Base-by-base conservation (phyloP, 768 basidiomycete genomes). In the Boletus eberwhitei region DNA sequence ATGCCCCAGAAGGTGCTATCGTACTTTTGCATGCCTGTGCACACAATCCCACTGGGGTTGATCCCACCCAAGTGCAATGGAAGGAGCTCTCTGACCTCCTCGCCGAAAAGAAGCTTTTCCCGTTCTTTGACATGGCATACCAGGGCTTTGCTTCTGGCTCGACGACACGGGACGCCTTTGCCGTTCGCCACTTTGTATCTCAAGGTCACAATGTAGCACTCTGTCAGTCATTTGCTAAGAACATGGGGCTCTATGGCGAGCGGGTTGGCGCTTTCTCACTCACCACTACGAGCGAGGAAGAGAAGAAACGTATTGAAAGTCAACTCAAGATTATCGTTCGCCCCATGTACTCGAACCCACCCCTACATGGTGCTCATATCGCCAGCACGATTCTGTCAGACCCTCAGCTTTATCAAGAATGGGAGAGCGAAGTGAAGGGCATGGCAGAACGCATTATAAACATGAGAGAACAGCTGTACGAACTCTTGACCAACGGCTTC, bases 71-170 rank as follows among this genome's bases (percentile, higher is more conserved):
- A 21, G 86, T 85, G 47, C 94, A 99, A 75, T 99, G 97, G 97
- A 81, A 79, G 57, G 83, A 90, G 70, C 85, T 99, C 58, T 93
- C 90, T 40, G 82, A 93, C 64, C 77, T 98, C 55, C 74, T 96
- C 62, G 86, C 90, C 67, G 88, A 93, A 77, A 91, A 84, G 78
- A 83, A 85, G 59, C 82, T 96, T 63, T 96, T 98, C 85, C 90
- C 96, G 49, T 93, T 98, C 85, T 98, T 98, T 72, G 97, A 99
- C 75, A 98, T 98, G 94, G 96, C 97, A 16, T 99, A 99, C 78
- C 93, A 97, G 74, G 97, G 97, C 48, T 99, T 99, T 71, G 96
- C 97, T 35, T 97, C 95, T 22, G 97, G 97, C 48, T 86, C 86
- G 48, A 93, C 92, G 60, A 71, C 86, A 60, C 86, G 85, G 52